Evolutionary conservation across 2,329 filamentous ascomycete species (phyloP).

Genomic region (Aspergillus versicolor): DNA sequence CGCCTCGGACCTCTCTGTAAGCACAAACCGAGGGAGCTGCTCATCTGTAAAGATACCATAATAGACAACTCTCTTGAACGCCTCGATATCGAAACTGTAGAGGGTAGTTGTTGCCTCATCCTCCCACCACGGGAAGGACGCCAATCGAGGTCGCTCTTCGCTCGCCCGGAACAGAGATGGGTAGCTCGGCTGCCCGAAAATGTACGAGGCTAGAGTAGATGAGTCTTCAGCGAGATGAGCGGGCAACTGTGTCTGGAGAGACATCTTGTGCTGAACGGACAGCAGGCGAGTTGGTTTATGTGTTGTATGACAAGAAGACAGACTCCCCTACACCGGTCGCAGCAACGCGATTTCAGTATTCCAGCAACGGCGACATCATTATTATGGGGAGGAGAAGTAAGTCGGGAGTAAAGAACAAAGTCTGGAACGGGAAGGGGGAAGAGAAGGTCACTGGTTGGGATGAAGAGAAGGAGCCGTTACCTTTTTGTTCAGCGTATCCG

Average conservation of each 20-base stretch:
- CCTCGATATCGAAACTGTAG: slow-evolving; percentile 38
- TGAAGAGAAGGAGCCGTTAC: slow-evolving; percentile 4
- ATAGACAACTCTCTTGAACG: slow-evolving; percentile 38
- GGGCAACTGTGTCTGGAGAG: slow-evolving; percentile 8
- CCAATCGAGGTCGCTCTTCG: slow-evolving; percentile 33
- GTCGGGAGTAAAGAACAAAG: neutral
- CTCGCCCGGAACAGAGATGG: slow-evolving; percentile 30
- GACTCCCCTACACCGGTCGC: neutral
- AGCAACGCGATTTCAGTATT: slow-evolving; percentile 3
- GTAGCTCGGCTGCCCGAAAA: slow-evolving; percentile 23
- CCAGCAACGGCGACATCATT: neutral
- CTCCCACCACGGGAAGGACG: slow-evolving; percentile 42
- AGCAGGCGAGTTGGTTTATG: neutral
- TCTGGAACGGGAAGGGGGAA: neutral
- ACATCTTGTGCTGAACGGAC: slow-evolving; percentile 8
- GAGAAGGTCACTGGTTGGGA: neutral
- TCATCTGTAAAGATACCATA: slow-evolving; percentile 38
- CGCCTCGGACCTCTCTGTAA: slow-evolving; percentile 35
- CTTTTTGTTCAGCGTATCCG: slow-evolving; percentile 1
- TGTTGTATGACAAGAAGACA: neutral
- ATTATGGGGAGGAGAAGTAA: neutral
- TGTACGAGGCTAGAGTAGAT: slow-evolving; percentile 8
- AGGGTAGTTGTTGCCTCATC: slow-evolving; percentile 39
- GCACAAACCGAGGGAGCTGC: slow-evolving; percentile 33
- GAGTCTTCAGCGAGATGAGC: slow-evolving; percentile 4